phyloP scores from a whole-genome alignment of 768 basidiomycete genomes.

The Lentinula lateritia region DNA sequence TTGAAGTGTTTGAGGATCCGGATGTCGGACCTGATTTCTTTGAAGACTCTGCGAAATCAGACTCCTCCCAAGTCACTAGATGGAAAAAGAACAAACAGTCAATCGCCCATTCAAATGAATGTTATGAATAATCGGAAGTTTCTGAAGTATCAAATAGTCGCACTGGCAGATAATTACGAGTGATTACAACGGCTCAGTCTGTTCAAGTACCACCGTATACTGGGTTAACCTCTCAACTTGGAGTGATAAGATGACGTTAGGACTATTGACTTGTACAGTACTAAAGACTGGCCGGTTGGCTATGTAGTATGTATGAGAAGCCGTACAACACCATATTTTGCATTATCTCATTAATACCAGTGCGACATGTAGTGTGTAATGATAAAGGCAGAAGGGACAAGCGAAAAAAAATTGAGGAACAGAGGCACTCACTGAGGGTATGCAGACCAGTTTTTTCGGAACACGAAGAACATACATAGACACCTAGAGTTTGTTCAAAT shows the following conservation, averaged over 20 bases:
- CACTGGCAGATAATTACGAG: background rate
- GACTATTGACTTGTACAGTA: background rate
- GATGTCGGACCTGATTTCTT: constrained; percentile 16
- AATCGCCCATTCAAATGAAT: constrained; percentile 11
- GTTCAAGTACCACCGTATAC: background rate
- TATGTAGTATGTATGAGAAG: background rate
- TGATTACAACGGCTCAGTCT: background rate
- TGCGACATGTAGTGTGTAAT: background rate
- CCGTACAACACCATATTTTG: background rate
- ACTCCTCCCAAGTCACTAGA: constrained; percentile 72
- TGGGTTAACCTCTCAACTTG: background rate
- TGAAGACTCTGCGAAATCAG: constrained; percentile 42
- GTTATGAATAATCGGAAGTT: constrained; percentile 5
- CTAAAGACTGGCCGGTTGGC: background rate
- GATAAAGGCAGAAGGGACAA: background rate
- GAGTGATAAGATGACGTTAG: background rate
- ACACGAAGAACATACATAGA: constrained; percentile 56
- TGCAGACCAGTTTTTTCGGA: constrained; percentile 54
- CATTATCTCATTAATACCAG: constrained; percentile 2
- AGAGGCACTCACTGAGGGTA: constrained; percentile 69
- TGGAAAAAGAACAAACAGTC: constrained; percentile 21
- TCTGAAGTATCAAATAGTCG: background rate
- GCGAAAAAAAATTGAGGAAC: constrained; percentile 11
- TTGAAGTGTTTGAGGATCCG: constrained; percentile 19
- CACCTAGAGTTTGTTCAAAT: constrained; percentile 31